Percentiles rank a stretch among this genome's conserved stretches.
phyloP scores from a whole-genome alignment of 2,329 filamentous ascomycete genomes.

The Aspergillus spinulosporus region DNA sequence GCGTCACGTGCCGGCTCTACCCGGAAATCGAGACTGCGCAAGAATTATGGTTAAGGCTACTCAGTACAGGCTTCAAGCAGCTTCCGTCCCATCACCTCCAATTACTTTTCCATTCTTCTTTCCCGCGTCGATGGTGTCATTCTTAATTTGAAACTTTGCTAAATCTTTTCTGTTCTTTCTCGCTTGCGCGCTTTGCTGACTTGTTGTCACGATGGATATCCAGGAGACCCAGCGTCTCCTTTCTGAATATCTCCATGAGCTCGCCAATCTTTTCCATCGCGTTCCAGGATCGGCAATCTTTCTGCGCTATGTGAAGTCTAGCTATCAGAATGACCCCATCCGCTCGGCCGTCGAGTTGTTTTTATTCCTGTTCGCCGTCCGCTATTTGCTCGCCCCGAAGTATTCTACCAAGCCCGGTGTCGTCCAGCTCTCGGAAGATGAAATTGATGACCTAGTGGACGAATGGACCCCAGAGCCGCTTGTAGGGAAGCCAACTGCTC shows the following conservation, averaged over 20 bases:
- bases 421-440: constrained; percentile 87
- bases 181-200: constrained; percentile 10
- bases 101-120: neutral
- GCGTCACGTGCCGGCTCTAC: constrained; percentile 16
- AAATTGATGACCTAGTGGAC: constrained; percentile 94
- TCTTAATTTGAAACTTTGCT: constrained; percentile 21
- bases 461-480: constrained; percentile 96
- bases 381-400: constrained; percentile 86
- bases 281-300: constrained; percentile 93
- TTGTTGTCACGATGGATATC: constrained; percentile 52
- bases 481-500: constrained; percentile 68
- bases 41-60: neutral
- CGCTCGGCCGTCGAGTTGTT: constrained; percentile 91
- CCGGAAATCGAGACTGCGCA: constrained; percentile 11
- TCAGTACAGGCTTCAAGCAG: neutral
- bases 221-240: constrained; percentile 57
- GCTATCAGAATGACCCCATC: constrained; percentile 95
- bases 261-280: constrained; percentile 73
- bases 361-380: constrained; percentile 90
- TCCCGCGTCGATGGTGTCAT: constrained; percentile 4
- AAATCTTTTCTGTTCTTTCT: constrained; percentile 8
- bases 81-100: neutral
- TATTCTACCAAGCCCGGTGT: constrained; percentile 93
- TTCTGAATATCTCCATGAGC: constrained; percentile 55
- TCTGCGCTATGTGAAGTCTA: constrained; percentile 91